These are phyloP conservation scores for Saccharomycopsis microspora DNA, from an alignment of 805 yeast genomes.

Conservation along the genomic window DNA sequence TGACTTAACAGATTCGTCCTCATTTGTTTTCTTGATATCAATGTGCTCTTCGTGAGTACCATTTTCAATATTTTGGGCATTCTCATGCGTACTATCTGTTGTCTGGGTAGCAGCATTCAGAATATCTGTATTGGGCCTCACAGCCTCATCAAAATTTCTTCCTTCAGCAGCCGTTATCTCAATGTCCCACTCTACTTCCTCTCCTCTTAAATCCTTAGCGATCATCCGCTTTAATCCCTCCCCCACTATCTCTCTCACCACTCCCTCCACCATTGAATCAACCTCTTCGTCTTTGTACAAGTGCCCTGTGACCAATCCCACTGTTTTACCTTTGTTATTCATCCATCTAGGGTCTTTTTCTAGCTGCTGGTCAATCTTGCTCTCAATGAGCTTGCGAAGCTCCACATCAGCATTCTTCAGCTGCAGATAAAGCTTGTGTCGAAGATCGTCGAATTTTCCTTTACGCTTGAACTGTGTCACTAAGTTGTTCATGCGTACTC, in stretches of 20 bases:
- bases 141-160: too few relatives aligned
- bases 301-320: conserved; percentile 14
- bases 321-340: conserved; percentile 12
- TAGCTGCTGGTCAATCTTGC: conserved; percentile 4
- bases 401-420: neutral
- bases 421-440: conserved; percentile 4
- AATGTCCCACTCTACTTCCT: neutral
- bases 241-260: conserved; percentile 3
- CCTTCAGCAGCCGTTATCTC: too few relatives aligned
- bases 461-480: conserved; percentile 10
- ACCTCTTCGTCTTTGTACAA: conserved; percentile 11
- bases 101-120: too few relatives aligned
- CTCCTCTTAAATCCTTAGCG: neutral
- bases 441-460: conserved; percentile 12
- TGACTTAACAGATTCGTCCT: too few relatives aligned
- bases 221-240: neutral
- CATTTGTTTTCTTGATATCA: too few relatives aligned
- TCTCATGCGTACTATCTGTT: too few relatives aligned
- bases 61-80: too few relatives aligned
- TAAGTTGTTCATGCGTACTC: conserved; percentile 10
- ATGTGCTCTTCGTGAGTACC: too few relatives aligned
- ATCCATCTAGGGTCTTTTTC: neutral
- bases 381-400: neutral
- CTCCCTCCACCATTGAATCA: conserved; percentile 7
- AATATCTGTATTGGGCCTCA: too few relatives aligned